These are phyloP conservation scores for Przewalskia tangutica DNA, from an alignment of 257 asterid genomes.

Conservation along the genomic window DNA sequence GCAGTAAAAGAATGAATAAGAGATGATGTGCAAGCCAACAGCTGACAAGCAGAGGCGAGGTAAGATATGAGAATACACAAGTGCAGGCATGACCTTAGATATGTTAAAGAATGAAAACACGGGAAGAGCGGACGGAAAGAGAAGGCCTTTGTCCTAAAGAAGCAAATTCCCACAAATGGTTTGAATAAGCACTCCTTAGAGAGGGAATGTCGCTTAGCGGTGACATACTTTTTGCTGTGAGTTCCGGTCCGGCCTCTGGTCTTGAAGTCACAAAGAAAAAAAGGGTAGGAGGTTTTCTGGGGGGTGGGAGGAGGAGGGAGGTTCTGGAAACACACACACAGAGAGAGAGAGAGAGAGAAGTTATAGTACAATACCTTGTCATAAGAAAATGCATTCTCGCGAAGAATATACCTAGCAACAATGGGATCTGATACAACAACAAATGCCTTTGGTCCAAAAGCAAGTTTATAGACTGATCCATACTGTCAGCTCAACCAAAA, in stretches of 20 bases:
- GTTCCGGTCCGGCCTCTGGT: too few species aligned
- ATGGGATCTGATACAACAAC: conserved; percentile 93
- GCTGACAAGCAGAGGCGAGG: not conserved
- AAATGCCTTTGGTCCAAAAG: conserved; percentile 97
- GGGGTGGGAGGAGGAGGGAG: not conserved
- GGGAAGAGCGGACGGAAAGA: too few species aligned
- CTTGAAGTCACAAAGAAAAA: not conserved
- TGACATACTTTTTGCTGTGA: too few species aligned
- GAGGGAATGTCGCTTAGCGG: too few species aligned
- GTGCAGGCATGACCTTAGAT: conserved; percentile 2
- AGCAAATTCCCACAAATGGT: too few species aligned
- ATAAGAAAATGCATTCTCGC: conserved; percentile 88
- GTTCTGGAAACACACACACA: not conserved
- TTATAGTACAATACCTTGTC: conserved; percentile 57
- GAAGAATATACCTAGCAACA: conserved; percentile 82
- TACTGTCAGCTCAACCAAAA: conserved; percentile 48
- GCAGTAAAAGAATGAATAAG: not conserved
- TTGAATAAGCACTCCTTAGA: too few species aligned
- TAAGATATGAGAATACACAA: not conserved
- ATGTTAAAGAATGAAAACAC: not conserved
- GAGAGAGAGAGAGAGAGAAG: not conserved
- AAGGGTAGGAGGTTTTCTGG: not conserved
- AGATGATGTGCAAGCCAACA: not conserved
- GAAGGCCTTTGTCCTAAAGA: too few species aligned
- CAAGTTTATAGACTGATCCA: conserved; percentile 90